These are phyloP conservation scores for Favolaschia claudopus DNA, from an alignment of 768 basidiomycete species.

Conservation along the genomic window DNA sequence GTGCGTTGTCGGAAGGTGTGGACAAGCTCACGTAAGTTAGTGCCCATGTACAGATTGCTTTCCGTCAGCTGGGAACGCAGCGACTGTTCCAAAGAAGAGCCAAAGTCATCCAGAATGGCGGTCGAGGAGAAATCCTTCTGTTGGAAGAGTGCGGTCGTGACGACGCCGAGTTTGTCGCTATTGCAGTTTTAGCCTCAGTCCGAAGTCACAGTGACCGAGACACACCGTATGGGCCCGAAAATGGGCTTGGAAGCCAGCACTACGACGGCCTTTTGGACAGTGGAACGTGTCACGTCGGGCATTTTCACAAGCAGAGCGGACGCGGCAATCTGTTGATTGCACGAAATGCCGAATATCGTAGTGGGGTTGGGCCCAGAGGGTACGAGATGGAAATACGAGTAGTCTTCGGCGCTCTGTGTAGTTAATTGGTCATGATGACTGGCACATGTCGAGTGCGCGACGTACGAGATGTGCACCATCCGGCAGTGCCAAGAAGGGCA, in stretches of 20 bases:
- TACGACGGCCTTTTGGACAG: slow-evolving; percentile 97
- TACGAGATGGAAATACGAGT: slow-evolving; percentile 94
- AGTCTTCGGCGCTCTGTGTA: slow-evolving; percentile 85
- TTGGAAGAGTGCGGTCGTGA: slow-evolving; percentile 90
- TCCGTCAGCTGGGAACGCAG: slow-evolving; percentile 86
- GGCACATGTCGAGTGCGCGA: slow-evolving; percentile 20
- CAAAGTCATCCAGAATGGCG: slow-evolving; percentile 89
- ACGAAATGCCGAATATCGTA: slow-evolving; percentile 98
- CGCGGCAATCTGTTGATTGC: slow-evolving; percentile 93
- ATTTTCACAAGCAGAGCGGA: slow-evolving; percentile 79
- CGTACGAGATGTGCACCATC: slow-evolving; percentile 95
- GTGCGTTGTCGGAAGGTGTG: slow-evolving; percentile 94
- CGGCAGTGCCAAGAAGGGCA: slow-evolving; percentile 96
- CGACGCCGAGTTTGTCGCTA: slow-evolving; percentile 92
- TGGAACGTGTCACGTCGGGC: slow-evolving; percentile 91
- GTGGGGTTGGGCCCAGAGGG: slow-evolving; percentile 72
- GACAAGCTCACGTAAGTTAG: slow-evolving; percentile 77
- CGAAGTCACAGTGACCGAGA: slow-evolving; percentile 5
- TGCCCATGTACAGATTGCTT: slow-evolving; percentile 95
- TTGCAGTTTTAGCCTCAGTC: background rate
- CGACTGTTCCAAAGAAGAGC: slow-evolving; percentile 75
- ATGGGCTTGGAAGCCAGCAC: slow-evolving; percentile 90
- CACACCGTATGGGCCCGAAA: slow-evolving; percentile 90
- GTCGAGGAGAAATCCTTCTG: slow-evolving; percentile 92
- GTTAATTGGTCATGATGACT: slow-evolving; percentile 21